phyloP scores from a whole-genome alignment of 2,329 filamentous ascomycete genomes.

The Graphilbum sp. region DNA sequence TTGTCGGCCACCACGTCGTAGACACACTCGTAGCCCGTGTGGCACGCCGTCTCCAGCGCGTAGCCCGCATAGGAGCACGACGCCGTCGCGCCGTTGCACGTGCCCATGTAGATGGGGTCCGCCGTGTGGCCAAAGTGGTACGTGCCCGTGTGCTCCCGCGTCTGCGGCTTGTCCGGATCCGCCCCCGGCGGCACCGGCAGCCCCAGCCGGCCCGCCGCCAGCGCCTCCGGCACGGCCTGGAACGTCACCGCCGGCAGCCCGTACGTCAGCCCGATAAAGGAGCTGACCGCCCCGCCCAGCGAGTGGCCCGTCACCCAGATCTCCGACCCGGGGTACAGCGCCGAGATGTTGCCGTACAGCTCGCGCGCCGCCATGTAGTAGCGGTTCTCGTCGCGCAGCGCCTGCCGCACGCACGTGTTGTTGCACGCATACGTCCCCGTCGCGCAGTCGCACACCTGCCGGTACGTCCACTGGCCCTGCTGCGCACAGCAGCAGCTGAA shows the following conservation, averaged over 20 bases:
- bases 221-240: constrained; percentile 79
- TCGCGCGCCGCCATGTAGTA: constrained; percentile 85
- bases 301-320: constrained; percentile 90
- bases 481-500: constrained; percentile 97
- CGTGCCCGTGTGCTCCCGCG: constrained; percentile 54
- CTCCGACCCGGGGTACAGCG: constrained; percentile 67
- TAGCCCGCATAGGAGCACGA: constrained; percentile 86
- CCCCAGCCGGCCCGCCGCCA: constrained; percentile 70
- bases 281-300: constrained; percentile 74
- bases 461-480: constrained; percentile 78
- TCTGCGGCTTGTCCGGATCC: constrained; percentile 54
- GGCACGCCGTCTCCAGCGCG: constrained; percentile 83
- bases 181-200: constrained; percentile 71
- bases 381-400: constrained; percentile 64
- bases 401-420: constrained; percentile 67
- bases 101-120: constrained; percentile 83
- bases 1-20: constrained; percentile 88
- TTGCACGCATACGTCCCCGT: constrained; percentile 81
- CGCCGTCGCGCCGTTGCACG: constrained; percentile 79
- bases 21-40: constrained; percentile 71
- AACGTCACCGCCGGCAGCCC: constrained; percentile 85
- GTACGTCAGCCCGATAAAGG: constrained; percentile 81
- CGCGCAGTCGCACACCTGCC: constrained; percentile 85
- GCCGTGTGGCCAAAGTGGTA: constrained; percentile 93
- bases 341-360: constrained; percentile 83